Evolutionary conservation across 1,284 basidiomycete species (phyloP), one percentile per base, ranked within the genome.

Genomic region (Ustilago bromivora): DNA sequence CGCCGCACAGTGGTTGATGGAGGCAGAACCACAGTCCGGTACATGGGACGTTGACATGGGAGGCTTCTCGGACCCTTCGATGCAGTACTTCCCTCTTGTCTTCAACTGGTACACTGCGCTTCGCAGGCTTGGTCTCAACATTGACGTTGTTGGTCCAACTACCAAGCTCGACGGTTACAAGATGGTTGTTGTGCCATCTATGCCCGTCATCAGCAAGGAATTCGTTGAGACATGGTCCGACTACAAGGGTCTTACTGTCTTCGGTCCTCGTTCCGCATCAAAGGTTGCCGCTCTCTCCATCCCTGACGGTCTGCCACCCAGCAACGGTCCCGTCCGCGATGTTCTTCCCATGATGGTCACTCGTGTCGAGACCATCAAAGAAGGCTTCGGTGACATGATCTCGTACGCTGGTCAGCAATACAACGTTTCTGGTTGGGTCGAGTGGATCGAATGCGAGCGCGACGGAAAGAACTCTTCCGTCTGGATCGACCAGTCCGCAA

Each of bases 391-490:
- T 10, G 73, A 76, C 47, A 63, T 61, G 64, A 71, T 76, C 51
- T 57, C 73, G 23, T 76, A 76, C 55, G n/a, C 32, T 9, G 76
- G 66, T 23, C 10, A 63, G 46, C 51, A 66, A 57, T 78, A 78
- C 68, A 64, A 67, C 61, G 70, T 78, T 12, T 65, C 61, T 9
- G 66, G 68, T 28, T 80, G 78, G 78, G 62, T 68, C 36, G 78
- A 80, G 35, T 80, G 78, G 78, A 68, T 80, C 61, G 68, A 78
- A 41, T 80, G 78, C 62, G 53, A 63, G 8, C 63, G 78, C 31
- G 76, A 77, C 36, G 69, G 61, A 41, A 60, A 67, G 40, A 66
- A 69, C 36, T 56, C 76, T 13, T 67, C 60, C 13, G 61, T 76
- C n/a, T 36, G 65, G 34, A 64, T 65, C 41, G 57, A 57, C 28